Conservation (phyloP, 2,329 filamentous ascomycete species). For the Aspergillus carbonarius region DNA sequence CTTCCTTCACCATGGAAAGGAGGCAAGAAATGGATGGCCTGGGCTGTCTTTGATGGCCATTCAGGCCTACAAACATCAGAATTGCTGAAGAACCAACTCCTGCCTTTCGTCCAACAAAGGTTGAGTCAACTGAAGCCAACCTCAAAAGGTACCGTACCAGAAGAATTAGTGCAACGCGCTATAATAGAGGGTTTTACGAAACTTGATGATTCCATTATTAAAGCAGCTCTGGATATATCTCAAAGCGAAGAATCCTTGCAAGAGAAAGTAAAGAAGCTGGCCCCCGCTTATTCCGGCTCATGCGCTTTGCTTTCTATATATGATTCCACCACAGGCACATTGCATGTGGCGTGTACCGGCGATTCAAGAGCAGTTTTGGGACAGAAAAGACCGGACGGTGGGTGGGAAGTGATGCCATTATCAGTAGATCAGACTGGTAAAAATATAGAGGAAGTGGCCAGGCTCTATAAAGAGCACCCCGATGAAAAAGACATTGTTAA, state of each 20-base stretch:
- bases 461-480: constrained; percentile 60
- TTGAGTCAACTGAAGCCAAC: too few relatives aligned
- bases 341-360: constrained; percentile 66
- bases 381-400: constrained; percentile 29
- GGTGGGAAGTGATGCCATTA: constrained; percentile 56
- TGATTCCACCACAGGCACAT: constrained; percentile 52
- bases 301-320: constrained; percentile 65
- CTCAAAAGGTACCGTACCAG: too few relatives aligned
- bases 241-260: constrained; percentile 20
- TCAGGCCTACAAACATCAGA: constrained; percentile 26
- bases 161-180: constrained; percentile 21
- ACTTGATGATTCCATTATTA: constrained; percentile 28
- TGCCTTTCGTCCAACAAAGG: constrained; percentile 22
- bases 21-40: constrained; percentile 31
- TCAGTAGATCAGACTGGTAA: constrained; percentile 67
- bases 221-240: constrained; percentile 17
- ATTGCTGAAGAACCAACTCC: constrained; percentile 23
- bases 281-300: constrained; percentile 52
- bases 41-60: constrained; percentile 46
- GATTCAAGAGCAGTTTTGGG: constrained; percentile 68
- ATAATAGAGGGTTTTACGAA: constrained; percentile 24
- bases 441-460: constrained; percentile 58
- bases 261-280: constrained; percentile 24
- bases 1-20: constrained; percentile 24
- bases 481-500: constrained; percentile 59